Evolutionary conservation across 2,329 filamentous ascomycete genomes (phyloP), one percentile per base, ranked within the genome.

Genomic region (Alternaria metachromatica): DNA sequence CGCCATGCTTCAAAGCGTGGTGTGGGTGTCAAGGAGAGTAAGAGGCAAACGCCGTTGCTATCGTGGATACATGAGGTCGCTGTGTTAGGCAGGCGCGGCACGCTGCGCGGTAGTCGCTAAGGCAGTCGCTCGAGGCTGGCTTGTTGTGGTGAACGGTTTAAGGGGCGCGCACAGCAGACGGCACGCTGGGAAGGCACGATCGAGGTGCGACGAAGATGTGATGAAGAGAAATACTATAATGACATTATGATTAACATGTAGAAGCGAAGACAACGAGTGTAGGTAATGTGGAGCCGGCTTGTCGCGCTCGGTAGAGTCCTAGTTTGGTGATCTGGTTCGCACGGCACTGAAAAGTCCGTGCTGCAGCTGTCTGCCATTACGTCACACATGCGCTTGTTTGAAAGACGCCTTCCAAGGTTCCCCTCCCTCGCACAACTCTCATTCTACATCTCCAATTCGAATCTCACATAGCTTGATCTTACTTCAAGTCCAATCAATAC

Each of bases 51-150:
- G 69, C 75, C 67, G 68, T 64, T 66, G 65, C 70, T 77, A 76
- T 68, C 64, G 70, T 68, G 64, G 56, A 75, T 56, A 55, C 76
- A 79, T 79, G 71, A 65, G 63, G 64, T 68, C 55, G 51, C 55
- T 18, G 64, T 59, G 68, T 58, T 26, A 63, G 71, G 72, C 66
- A 76, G 63, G 70, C 62, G 57, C 64, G 68, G 45, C 64, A 60
- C 49, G 60, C 45, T 55, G 48, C 60, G 55, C 51, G 25, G 30
- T 18, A 44, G 23, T 43, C 20, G 45, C 46, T 43, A 7, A n/a
- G 18, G 18, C 20, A 23, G 20, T 60, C 21, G 58, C 43, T 55
- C 26, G 58, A 37, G 44, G 48, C 50, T 63, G 63, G 57, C 67
- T 67, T 37, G 51, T 33, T 44, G 33, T 20, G 33, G 28, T 44